phyloP scores from a whole-genome alignment of 768 basidiomycete genomes.

The Podaxis sp. region DNA sequence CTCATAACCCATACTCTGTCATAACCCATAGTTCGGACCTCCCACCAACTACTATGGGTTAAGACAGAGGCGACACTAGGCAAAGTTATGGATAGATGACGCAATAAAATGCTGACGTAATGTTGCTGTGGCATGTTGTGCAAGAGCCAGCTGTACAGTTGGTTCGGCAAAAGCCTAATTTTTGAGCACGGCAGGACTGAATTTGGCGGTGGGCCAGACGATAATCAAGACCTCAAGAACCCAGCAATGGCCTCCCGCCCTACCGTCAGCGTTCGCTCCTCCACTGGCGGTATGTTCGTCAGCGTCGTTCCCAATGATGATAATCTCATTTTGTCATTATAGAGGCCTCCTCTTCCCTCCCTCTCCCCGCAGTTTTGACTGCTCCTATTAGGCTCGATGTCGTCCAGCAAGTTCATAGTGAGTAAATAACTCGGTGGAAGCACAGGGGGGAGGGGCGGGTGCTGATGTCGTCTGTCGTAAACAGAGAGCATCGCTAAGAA shows the following conservation, averaged over 20 bases:
- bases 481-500: conserved; percentile 97
- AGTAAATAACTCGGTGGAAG: conserved; percentile 28
- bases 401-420: conserved; percentile 98
- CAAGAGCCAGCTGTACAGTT: conserved; percentile 31
- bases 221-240: conserved; percentile 39
- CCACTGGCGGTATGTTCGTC: conserved; percentile 60
- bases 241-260: conserved; percentile 85
- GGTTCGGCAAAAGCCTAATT: conserved; percentile 39
- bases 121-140: background rate
- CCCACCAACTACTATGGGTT: no score
- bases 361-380: conserved; percentile 93
- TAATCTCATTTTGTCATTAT: conserved; percentile 17
- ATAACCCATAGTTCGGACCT: no score
- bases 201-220: conserved; percentile 23
- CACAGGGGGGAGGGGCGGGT: background rate
- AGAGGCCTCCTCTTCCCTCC: conserved; percentile 87
- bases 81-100: background rate
- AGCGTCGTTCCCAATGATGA: background rate
- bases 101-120: background rate
- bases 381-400: conserved; percentile 99
- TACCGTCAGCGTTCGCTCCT: conserved; percentile 79
- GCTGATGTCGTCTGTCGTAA: conserved; percentile 10
- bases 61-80: no score
- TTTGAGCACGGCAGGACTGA: conserved; percentile 14
- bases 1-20: no score